Evolutionary conservation across 1,284 basidiomycete genomes (phyloP).

Genomic region (Pulchroboletus neoregius): DNA sequence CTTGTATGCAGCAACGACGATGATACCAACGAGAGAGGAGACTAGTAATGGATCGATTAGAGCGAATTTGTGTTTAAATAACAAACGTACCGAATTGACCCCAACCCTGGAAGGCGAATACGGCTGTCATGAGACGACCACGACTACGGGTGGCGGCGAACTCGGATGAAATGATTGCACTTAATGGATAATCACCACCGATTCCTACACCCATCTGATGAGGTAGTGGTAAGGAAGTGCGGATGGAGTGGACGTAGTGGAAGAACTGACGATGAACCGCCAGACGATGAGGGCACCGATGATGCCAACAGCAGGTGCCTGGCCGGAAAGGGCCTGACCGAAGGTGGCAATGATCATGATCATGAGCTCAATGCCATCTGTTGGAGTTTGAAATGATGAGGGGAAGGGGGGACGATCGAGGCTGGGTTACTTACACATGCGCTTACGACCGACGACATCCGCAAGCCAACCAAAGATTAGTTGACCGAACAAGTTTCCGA

Average conservation of each 20-base stretch:
- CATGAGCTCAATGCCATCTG: constrained; percentile 58
- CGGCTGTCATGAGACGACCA: constrained; percentile 54
- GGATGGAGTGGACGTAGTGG: background rate
- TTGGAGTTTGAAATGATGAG: background rate
- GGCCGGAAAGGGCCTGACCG: constrained; percentile 46
- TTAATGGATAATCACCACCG: constrained; percentile 55
- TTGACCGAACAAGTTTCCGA: constrained; percentile 60
- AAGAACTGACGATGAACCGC: constrained; percentile 42
- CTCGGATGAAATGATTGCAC: constrained; percentile 53
- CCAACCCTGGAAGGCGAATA: constrained; percentile 56
- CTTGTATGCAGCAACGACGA: constrained; percentile 58
- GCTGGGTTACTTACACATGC: constrained; percentile 23
- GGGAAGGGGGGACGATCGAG: background rate
- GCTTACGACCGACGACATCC: constrained; percentile 53
- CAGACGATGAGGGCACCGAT: constrained; percentile 58
- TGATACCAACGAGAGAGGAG: constrained; percentile 53
- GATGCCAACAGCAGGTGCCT: constrained; percentile 52
- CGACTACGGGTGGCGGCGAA: constrained; percentile 58
- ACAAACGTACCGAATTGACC: constrained; percentile 44
- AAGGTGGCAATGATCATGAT: constrained; percentile 53
- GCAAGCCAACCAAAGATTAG: constrained; percentile 55
- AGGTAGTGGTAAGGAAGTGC: constrained; percentile 10
- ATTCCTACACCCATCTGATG: constrained; percentile 51
- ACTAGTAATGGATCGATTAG: constrained; percentile 22
- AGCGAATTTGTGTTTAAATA: constrained; percentile 14